Base-by-base conservation (phyloP, 257 asterid species). In the Agastache rugosa region DNA sequence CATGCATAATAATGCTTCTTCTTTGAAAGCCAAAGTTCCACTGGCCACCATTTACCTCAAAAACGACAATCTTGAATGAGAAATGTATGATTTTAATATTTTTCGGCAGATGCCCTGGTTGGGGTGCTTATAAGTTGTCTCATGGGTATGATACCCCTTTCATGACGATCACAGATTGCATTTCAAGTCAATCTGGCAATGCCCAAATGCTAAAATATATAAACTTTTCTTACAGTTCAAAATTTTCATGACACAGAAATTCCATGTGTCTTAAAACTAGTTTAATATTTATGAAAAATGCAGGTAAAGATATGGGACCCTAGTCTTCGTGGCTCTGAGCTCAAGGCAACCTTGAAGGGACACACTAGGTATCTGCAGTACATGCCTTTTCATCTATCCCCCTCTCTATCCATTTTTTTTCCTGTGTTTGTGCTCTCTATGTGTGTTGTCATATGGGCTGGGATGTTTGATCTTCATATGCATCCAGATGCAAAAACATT, bases 221-320 rank as follows among this genome's bases (percentile, higher is more conserved):
- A 39, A 35, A 60, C 22, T 53, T 11, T 27, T 29, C 39, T 11
- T 61, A 25, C 8, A 56, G 23, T 48, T 51, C 4, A 34, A 77
- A 45, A 29, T 7, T 3, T 20, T 8, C 44, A 6, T 31, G 69
- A 34, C 65, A 19, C 39, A 27, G 29, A 71, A 63, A 29, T 20
- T 16, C 17, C 45, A 51, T 4, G n/a, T 34, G 16, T 71, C 60
- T 71, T 15, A 14, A 14, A 34, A 14, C 54, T 69, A 44, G 19
- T 63, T 17, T 12, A 67, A 10, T 71, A 44, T 22, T 59, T 71
- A 10, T 20, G n/a, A 11, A 67, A 27, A 76, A 63, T 80, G 84
- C 97, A 92, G 97, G 87, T 92, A 68, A 93, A 86, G 84, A 87
- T 93, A 78, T 93, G 98, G 98, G 98, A 93, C 77, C 97, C 98